Evolutionary conservation across 73 alveolate genomes (phyloP), one percentile per base, ranked within the genome.

Genomic region (Paramecium sonneborni): DNA sequence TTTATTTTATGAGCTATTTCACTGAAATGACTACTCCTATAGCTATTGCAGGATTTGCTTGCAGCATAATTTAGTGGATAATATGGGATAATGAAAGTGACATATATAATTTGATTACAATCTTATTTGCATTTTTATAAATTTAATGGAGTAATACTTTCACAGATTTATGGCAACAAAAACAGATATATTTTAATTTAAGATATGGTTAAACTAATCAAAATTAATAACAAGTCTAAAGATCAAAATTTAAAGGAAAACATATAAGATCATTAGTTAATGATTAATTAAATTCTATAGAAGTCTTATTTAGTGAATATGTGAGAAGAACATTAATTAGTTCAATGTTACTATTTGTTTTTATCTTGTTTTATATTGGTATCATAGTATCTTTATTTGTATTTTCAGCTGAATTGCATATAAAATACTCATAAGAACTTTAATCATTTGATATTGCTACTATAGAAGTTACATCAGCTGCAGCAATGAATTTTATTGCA

Each of bases 41-140:
- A 2, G 87, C 67, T 15, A 14, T 74, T 74, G 11, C 46, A 35
- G 87, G 87, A n/a, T 30, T 74, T 30, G 46, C 46, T 30, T 74
- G 55, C 11, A 74, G 57, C 18, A 32, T 74, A 37, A 32, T 74
- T 35, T 74, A 74, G 34, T 28, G 55, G 62, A 35, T 74, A 32
- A 74, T 74, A 9, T 74, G 87, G 87, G 87, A 74, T 74, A 35
- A 74, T 74, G 87, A 74, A 5, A 38, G 46, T 74, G 32, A 28
- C 20, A 10, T 35, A 1, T 74, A 74, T 15, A 43, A 32, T 9
- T 30, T 74, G 12, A n/a, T 74, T 74, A 74, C 87, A 14, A 38
- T 74, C 15, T 32, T 35, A 30, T 74, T 74, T 38, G 26, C 87
- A 1, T 32, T 32, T 32, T 62, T 74, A 10, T 37, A 74, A 38